Base-by-base conservation (phyloP, 345 rosid genomes). In the Hibiscus syriacus region DNA sequence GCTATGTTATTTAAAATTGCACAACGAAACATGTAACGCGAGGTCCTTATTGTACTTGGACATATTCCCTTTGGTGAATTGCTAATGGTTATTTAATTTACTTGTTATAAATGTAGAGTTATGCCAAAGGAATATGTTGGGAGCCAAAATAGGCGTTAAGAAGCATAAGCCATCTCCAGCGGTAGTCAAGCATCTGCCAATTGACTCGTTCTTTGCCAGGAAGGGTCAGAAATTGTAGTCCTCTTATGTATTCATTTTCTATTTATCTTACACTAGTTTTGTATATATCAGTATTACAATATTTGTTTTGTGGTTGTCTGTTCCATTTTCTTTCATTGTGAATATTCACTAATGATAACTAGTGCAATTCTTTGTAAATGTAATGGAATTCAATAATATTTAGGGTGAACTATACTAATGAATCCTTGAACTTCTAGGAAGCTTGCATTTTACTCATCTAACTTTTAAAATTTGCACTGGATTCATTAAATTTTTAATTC, bases 191-290 rank as follows among this genome's bases (percentile, higher is more conserved):
- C 78, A 90, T 74, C 70, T 84, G 72, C 80, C 93, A 3, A 92
- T 92, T 27, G 83, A 92, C 49, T 27, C 71, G 29, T 92, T 86
- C 83, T 90, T 92, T 74, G 80, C 72, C 7, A 90, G 80, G 77
- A 88, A 81, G 74, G 82, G 79, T 57, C 83, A 82, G 68, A 88
- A 86, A 22, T 53, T 13, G 0, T 27, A 70, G 43, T 27, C n/a
- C 25, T 64, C n/a, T 43, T 63, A 59, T 16, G 29, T 70, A 22
- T 17, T 8, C 4, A 1, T 23, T 41, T 22, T 39, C 6, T 36
- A 52, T n/a, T 22, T 2, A 50, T 50, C 55, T 50, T 50, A 50
- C 26, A 20, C 26, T 9, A n/a, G 27, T 50, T 50, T 20, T 50
- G 55, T 50, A 50, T 2, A 50, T 49, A 36, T 10, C 39, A 36